phyloP scores from a whole-genome alignment of 2,329 filamentous ascomycete genomes.

The Curvularia sp. region DNA sequence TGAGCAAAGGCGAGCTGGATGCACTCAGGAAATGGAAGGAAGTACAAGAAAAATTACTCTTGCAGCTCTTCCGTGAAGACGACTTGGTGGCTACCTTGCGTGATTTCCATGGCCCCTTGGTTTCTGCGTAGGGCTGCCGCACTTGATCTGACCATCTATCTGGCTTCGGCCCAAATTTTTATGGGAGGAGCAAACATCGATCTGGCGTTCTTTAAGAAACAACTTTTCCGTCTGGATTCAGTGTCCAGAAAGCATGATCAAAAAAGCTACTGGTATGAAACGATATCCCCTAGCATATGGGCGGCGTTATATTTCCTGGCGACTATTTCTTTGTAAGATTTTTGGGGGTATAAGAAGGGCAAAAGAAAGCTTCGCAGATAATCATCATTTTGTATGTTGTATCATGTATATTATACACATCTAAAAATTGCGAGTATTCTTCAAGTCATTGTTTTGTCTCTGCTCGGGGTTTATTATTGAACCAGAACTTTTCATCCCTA shows the following conservation, averaged over 20 bases:
- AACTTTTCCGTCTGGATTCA: neutral
- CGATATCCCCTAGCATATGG: slow-evolving; percentile 24
- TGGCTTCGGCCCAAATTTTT: neutral
- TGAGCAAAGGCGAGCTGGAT: slow-evolving; percentile 76
- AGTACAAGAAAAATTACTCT: slow-evolving; percentile 73
- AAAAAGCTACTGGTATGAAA: slow-evolving; percentile 20
- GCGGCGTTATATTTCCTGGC: slow-evolving; percentile 5
- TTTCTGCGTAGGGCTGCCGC: slow-evolving; percentile 26
- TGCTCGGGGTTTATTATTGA: neutral
- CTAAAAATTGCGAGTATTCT: neutral
- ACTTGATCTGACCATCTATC: neutral
- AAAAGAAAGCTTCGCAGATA: neutral
- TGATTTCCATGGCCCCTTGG: slow-evolving; percentile 60
- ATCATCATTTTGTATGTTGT: neutral
- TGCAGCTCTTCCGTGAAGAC: slow-evolving; percentile 82
- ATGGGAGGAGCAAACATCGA: neutral
- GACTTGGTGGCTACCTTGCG: slow-evolving; percentile 82
- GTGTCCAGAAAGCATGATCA: neutral
- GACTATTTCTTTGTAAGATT: slow-evolving; percentile 1
- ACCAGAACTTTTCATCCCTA: neutral
- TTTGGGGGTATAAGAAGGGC: neutral
- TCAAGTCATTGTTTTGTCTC: neutral
- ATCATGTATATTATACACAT: neutral
- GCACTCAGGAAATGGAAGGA: slow-evolving; percentile 69
- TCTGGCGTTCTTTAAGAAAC: slow-evolving; percentile 4